Base-by-base conservation (phyloP, 1,139 yeast genomes). In the Yamadazyma jaroonii region DNA sequence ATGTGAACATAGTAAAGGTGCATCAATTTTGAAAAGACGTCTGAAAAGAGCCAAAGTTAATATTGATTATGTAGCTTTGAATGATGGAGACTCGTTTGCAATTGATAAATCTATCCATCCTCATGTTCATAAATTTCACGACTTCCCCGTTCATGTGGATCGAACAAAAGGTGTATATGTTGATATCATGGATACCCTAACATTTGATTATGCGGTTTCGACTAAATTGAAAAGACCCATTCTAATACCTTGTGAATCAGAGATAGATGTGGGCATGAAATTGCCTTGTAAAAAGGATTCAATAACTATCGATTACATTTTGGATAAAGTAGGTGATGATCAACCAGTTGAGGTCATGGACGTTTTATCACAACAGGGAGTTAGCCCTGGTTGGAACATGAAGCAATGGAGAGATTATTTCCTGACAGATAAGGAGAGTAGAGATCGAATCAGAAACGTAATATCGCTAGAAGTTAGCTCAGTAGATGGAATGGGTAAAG, bases 321-420 rank as follows among this genome's bases (percentile, higher is more conserved):
- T 85, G 0, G 72, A 72, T 3, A 56, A 68, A 21, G 74, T 87
- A 15, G 96, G 96, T 0, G 73, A 61, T 1, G 84, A 81, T 29
- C 62, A 67, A 3, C 74, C 76, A 0, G 74, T 89, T 1, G 95
- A 88, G 43, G 96, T 89, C 1, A 86, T 87, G 94, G 96, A 89
- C 54, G 96, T 88, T 4, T 71, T 86, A 13, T 82, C 95, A 0
- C 97, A 89, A 50, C 84, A 83, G 42, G 73, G 78, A 12, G 69
- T 68, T 8, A 52, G 61, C 5, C 77, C 79, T 0, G 74, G 77
- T 5, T 89, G 96, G 96, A 72, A 75, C 24, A 62, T 88, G 68
- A 73, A 73, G 1, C 70, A 68, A 44, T 89, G 96, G 96, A 64
- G 81, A 38, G 82, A 84, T 29, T 88, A 88, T 58, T 87, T 79